Conservation (phyloP, 345 rosid genomes). For the Orychophragmus violaceus region DNA sequence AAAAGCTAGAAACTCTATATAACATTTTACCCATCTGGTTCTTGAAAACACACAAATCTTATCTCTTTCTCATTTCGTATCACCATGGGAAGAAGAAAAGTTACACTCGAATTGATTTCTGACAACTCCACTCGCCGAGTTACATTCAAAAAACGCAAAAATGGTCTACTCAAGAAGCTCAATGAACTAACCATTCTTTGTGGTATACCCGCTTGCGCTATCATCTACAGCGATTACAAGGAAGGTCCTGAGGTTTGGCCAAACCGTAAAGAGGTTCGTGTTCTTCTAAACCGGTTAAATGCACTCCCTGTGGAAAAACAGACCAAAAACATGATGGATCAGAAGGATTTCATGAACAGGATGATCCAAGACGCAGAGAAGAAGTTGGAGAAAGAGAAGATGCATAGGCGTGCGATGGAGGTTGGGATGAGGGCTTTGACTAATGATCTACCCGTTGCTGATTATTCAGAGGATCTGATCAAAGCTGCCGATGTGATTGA, state of each 20-base stretch:
- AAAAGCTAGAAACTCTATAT: constrained; percentile 26
- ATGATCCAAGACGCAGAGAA: constrained; percentile 34
- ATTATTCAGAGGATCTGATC: constrained; percentile 22
- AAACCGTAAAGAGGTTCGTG: constrained; percentile 11
- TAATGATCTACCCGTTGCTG: constrained; percentile 4
- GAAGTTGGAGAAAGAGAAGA: constrained; percentile 33
- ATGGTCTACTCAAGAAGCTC: constrained; percentile 29
- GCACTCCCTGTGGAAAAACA: constrained; percentile 39
- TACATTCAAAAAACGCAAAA: constrained; percentile 29
- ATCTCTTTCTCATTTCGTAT: background rate
- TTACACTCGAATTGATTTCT: constrained; percentile 23
- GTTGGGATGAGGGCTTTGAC: constrained; percentile 13
- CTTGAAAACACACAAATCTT: background rate
- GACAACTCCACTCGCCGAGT: constrained; percentile 25
- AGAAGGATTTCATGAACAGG: constrained; percentile 31
- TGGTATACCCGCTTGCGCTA: constrained; percentile 26
- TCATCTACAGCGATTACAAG: constrained; percentile 34
- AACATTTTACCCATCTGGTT: background rate
- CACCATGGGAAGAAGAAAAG: constrained; percentile 31
- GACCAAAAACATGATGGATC: constrained; percentile 46
- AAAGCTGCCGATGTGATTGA: constrained; percentile 17
- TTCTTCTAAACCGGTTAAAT: constrained; percentile 16
- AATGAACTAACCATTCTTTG: constrained; percentile 27
- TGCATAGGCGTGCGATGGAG: constrained; percentile 29
- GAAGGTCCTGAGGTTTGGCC: constrained; percentile 46